Percentiles rank a stretch among this genome's conserved stretches.
Conservation (phyloP, 2,329 filamentous ascomycete genomes). For the Botryotinia narcissicola region DNA sequence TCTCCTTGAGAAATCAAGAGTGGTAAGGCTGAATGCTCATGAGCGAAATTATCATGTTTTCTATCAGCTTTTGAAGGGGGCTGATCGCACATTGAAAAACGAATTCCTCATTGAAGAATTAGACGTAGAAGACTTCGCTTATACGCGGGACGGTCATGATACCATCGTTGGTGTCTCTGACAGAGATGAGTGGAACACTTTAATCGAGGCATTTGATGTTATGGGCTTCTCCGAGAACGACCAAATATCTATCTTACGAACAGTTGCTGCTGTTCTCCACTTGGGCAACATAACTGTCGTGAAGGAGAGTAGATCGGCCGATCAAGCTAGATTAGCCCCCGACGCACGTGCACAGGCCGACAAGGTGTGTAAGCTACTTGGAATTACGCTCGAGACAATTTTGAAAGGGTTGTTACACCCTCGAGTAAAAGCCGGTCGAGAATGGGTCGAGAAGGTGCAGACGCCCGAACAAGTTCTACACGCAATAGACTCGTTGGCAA, state of each 20-base stretch:
- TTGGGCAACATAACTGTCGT: slow-evolving; percentile 87
- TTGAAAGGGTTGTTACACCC: slow-evolving; percentile 87
- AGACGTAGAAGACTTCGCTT: slow-evolving; percentile 83
- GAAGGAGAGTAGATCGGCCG: slow-evolving; percentile 85
- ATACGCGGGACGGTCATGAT: slow-evolving; percentile 88
- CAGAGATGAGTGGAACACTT: slow-evolving; percentile 79
- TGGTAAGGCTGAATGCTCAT: slow-evolving; percentile 80
- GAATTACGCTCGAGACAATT: slow-evolving; percentile 81
- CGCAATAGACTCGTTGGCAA: slow-evolving; percentile 84
- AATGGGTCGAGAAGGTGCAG: slow-evolving; percentile 98
- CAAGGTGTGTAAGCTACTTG: slow-evolving; percentile 79
- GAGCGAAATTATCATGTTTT: slow-evolving; percentile 98
- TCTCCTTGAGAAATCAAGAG: slow-evolving; percentile 93
- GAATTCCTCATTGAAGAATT: slow-evolving; percentile 73
- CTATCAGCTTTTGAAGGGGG: slow-evolving; percentile 89
- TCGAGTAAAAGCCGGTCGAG: slow-evolving; percentile 88
- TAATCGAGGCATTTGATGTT: slow-evolving; percentile 89
- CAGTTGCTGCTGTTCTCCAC: slow-evolving; percentile 87
- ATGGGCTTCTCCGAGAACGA: slow-evolving; percentile 92
- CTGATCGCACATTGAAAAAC: slow-evolving; percentile 68
- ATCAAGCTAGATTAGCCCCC: slow-evolving; percentile 79
- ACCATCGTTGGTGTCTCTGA: slow-evolving; percentile 89
- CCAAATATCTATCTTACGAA: slow-evolving; percentile 77
- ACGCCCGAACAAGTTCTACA: slow-evolving; percentile 94
- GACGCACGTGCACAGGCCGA: slow-evolving; percentile 73